These are phyloP conservation scores for Neltuma alba DNA, from an alignment of 306 rosid genomes.

Conservation along the genomic window DNA sequence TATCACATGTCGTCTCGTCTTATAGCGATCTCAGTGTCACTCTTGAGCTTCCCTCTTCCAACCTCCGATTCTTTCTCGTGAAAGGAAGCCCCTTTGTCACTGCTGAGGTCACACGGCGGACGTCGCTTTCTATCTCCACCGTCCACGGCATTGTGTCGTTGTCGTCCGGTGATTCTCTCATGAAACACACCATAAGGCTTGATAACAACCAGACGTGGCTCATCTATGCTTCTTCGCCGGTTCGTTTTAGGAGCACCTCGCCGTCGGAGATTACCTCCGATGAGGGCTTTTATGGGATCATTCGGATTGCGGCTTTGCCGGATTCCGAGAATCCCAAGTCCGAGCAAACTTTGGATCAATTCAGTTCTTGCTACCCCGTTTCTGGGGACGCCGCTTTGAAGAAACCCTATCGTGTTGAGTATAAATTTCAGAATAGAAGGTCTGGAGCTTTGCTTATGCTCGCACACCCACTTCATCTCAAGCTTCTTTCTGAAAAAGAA, in stretches of 20 bases:
- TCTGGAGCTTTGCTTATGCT: constrained; percentile 79
- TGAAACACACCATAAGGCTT: constrained; percentile 63
- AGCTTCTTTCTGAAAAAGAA: constrained; percentile 47
- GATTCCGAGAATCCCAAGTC: constrained; percentile 38
- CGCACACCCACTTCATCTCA: constrained; percentile 87
- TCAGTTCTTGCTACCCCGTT: constrained; percentile 75
- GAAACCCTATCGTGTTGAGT: constrained; percentile 62
- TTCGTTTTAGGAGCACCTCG: constrained; percentile 41
- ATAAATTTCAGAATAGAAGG: constrained; percentile 71
- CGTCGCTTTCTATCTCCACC: constrained; percentile 65
- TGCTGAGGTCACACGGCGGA: constrained; percentile 40
- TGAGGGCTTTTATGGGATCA: constrained; percentile 56
- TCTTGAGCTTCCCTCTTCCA: constrained; percentile 71
- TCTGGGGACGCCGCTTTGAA: constrained; percentile 65
- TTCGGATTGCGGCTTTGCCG: constrained; percentile 68
- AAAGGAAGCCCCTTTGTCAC: constrained; percentile 92
- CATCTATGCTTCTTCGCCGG: constrained; percentile 62
- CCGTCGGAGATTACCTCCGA: constrained; percentile 54
- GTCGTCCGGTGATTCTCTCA: constrained; percentile 46
- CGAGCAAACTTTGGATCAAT: constrained; percentile 64
- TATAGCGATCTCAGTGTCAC: constrained; percentile 75
- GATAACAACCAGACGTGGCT: constrained; percentile 88
- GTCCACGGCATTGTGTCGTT: constrained; percentile 63
- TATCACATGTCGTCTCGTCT: constrained; percentile 60
- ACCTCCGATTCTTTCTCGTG: constrained; percentile 70